phyloP scores from a whole-genome alignment of 2,329 filamentous ascomycete genomes.

The Trichoderma simmonsii region DNA sequence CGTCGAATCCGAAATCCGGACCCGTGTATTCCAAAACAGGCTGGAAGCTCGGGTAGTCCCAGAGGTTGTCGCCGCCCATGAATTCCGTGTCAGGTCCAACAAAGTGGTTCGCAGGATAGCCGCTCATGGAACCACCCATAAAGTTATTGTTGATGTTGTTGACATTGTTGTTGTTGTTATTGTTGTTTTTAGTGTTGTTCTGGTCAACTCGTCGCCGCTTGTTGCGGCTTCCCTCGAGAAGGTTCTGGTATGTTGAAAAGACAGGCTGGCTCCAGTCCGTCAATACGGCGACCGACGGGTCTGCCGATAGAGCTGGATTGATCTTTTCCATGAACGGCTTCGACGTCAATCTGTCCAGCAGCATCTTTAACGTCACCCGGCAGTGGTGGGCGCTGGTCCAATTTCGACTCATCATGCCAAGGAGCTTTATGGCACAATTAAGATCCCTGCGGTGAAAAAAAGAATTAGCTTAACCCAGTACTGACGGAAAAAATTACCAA shows the following conservation, averaged over 20 bases:
- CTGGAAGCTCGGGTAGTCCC: constrained; percentile 15
- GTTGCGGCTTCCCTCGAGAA: constrained; percentile 10
- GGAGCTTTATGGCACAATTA: constrained; percentile 9
- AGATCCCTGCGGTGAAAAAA: background rate
- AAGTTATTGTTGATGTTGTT: background rate
- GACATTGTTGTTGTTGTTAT: background rate
- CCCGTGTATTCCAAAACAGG: constrained; percentile 11
- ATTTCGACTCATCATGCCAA: constrained; percentile 16
- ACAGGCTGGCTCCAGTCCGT: constrained; percentile 11
- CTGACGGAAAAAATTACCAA: background rate
- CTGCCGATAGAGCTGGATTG: constrained; percentile 2
- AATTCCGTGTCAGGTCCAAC: constrained; percentile 4
- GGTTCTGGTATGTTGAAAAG: constrained; percentile 12
- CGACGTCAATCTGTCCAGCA: constrained; percentile 1
- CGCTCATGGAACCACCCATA: background rate
- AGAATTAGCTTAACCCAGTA: background rate
- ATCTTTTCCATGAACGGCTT: constrained; percentile 9
- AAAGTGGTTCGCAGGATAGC: constrained; percentile 10
- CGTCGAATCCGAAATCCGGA: constrained; percentile 11
- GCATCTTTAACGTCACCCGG: constrained; percentile 11
- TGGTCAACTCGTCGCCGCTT: constrained; percentile 1
- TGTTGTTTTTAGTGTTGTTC: background rate
- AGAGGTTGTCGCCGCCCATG: background rate
- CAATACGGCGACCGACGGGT: background rate
- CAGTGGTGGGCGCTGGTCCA: constrained; percentile 14